Conservation (phyloP, 306 rosid species). For the Cucurbita moschata region DNA sequence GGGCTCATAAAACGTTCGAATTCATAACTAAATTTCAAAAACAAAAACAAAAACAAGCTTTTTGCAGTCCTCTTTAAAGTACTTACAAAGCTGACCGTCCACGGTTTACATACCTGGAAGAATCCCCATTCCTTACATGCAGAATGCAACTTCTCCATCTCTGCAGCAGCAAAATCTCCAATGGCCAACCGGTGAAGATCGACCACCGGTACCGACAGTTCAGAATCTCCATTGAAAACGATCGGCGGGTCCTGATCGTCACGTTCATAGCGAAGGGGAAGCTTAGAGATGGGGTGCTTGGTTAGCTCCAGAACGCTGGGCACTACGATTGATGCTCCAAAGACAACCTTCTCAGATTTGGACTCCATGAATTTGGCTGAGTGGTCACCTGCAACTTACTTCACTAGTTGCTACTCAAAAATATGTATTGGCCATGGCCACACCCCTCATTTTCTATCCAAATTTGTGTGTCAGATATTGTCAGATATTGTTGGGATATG, state of each 20-base stretch:
- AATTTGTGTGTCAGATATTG: no score
- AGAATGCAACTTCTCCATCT: slow-evolving; percentile 11
- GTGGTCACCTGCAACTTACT: no score
- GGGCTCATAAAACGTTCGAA: no score
- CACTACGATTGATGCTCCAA: slow-evolving; percentile 18
- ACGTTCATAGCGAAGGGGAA: slow-evolving; percentile 10
- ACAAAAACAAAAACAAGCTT: neutral
- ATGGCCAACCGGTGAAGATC: slow-evolving; percentile 6
- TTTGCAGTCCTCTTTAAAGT: no score
- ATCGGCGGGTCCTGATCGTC: neutral
- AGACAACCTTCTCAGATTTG: slow-evolving; percentile 3
- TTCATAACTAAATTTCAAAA: no score
- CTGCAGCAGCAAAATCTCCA: slow-evolving; percentile 1
- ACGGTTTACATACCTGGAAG: slow-evolving; percentile 14
- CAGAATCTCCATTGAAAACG: neutral
- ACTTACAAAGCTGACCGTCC: no score
- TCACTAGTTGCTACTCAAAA: no score
- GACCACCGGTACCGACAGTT: slow-evolving; percentile 10
- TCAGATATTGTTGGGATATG: no score
- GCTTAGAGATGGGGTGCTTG: slow-evolving; percentile 2
- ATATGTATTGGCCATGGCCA: no score
- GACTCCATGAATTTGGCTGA: neutral
- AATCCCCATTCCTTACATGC: slow-evolving; percentile 23
- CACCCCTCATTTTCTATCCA: no score
- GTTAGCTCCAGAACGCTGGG: slow-evolving; percentile 25